Conservation (phyloP, 2,329 filamentous ascomycete genomes). For the Phoma sp. region DNA sequence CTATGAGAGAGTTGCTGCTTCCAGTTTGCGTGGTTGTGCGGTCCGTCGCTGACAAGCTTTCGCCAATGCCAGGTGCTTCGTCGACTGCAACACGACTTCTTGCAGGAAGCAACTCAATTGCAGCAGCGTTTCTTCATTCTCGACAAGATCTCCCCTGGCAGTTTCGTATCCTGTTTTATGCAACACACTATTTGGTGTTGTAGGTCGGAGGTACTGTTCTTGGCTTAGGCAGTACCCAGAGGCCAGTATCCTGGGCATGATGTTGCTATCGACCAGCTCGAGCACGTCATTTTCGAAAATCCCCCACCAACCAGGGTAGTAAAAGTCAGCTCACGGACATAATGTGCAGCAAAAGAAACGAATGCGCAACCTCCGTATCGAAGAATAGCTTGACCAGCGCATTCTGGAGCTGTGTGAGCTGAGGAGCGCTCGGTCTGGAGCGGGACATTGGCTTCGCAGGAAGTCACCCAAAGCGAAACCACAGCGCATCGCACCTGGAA, state of each 20-base stretch:
- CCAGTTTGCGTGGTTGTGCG: neutral
- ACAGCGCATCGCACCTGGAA: too few relatives aligned
- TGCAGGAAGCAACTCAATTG: neutral
- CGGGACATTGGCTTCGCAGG: neutral
- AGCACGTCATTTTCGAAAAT: conserved; percentile 21
- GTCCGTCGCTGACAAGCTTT: conserved; percentile 15
- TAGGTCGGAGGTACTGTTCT: neutral
- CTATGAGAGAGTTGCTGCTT: neutral
- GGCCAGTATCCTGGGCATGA: conserved; percentile 15
- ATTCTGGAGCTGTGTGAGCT: too few relatives aligned
- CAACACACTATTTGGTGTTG: neutral
- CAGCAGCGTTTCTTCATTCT: neutral
- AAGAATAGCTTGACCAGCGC: too few relatives aligned
- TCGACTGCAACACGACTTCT: neutral
- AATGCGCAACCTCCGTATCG: neutral
- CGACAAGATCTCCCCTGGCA: neutral
- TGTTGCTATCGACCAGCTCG: conserved; percentile 18
- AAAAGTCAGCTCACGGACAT: neutral
- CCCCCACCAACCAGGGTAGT: neutral
- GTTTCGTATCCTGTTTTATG: neutral
- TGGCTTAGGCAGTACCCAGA: conserved; percentile 20
- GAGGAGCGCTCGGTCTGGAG: neutral
- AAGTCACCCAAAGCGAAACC: too few relatives aligned
- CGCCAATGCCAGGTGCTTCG: conserved; percentile 6
- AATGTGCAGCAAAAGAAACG: neutral